These are phyloP conservation scores for Peribolospora baueri DNA, from an alignment of 768 basidiomycete genomes.

Conservation along the genomic window DNA sequence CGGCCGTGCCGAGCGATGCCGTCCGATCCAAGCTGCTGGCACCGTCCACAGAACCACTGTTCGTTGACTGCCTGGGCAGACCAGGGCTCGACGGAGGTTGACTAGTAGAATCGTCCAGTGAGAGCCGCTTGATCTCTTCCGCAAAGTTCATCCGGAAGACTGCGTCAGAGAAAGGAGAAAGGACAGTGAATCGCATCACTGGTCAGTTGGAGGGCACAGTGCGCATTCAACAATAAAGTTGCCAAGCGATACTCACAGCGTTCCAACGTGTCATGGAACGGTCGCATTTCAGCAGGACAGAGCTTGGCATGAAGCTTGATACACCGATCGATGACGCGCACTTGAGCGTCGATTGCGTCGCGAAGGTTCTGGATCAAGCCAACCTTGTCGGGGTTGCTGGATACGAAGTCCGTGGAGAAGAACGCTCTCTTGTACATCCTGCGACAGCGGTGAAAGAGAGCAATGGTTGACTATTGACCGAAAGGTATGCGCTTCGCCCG, in stretches of 20 bases:
- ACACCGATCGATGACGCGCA: constrained; percentile 44
- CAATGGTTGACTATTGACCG: background rate
- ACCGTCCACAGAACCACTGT: no score
- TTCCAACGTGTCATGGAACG: constrained; percentile 74
- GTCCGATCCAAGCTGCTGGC: no score
- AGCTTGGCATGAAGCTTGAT: constrained; percentile 57
- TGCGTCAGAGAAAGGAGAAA: background rate
- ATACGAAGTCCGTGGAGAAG: constrained; percentile 43
- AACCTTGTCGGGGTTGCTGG: constrained; percentile 41
- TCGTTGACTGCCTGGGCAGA: no score
- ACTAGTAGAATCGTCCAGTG: no score
- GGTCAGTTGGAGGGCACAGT: background rate
- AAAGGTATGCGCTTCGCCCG: no score
- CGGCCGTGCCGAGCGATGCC: no score
- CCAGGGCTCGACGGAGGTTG: no score
- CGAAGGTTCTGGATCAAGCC: constrained; percentile 49
- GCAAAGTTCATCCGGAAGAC: constrained; percentile 14
- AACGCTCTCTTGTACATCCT: constrained; percentile 24
- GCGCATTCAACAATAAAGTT: background rate
- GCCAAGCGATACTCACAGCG: constrained; percentile 14
- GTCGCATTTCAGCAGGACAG: constrained; percentile 66
- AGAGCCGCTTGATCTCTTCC: constrained; percentile 5
- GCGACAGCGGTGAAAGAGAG: constrained; percentile 1
- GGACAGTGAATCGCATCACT: background rate
- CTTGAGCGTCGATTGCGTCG: constrained; percentile 57